phyloP scores from a whole-genome alignment of 805 yeast genomes.

The Zygoascus ofunaensis region DNA sequence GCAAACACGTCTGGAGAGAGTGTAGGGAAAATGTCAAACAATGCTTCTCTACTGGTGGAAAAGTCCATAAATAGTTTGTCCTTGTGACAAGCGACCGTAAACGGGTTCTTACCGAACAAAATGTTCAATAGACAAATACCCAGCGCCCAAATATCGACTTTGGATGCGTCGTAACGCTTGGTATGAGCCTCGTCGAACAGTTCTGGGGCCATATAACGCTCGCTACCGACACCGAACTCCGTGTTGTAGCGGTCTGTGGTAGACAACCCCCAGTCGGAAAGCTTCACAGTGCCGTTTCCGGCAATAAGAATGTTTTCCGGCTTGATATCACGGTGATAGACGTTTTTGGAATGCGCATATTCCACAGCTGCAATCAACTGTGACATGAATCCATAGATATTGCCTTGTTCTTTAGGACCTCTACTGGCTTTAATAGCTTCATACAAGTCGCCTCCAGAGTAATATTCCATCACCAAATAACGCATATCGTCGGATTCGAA shows the following conservation, averaged over 20 bases:
- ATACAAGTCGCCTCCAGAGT: constrained; percentile 78
- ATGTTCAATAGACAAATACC: constrained; percentile 77
- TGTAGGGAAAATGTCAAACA: constrained; percentile 84
- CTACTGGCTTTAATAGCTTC: constrained; percentile 63
- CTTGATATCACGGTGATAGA: constrained; percentile 89
- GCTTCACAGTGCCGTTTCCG: constrained; percentile 44
- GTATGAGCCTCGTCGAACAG: constrained; percentile 48
- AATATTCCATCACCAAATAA: constrained; percentile 79
- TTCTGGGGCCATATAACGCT: constrained; percentile 94
- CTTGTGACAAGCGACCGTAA: constrained; percentile 65
- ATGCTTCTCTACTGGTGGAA: constrained; percentile 77
- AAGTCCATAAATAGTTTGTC: constrained; percentile 81
- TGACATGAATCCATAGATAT: constrained; percentile 39
- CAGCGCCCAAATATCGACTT: constrained; percentile 82
- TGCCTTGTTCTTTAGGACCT: constrained; percentile 40
- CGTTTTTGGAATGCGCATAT: constrained; percentile 72
- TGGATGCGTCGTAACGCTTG: constrained; percentile 59
- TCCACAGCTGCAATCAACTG: constrained; percentile 72
- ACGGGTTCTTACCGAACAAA: constrained; percentile 85
- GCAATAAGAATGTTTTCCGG: constrained; percentile 85
- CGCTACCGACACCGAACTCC: constrained; percentile 82
- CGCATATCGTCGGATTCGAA: constrained; percentile 43
- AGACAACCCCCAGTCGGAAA: constrained; percentile 89
- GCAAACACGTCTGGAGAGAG: constrained; percentile 81
- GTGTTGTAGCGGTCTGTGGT: constrained; percentile 49